Conservation (phyloP, 2,329 filamentous ascomycete species). For the Fonsecaea pedrosoi region DNA sequence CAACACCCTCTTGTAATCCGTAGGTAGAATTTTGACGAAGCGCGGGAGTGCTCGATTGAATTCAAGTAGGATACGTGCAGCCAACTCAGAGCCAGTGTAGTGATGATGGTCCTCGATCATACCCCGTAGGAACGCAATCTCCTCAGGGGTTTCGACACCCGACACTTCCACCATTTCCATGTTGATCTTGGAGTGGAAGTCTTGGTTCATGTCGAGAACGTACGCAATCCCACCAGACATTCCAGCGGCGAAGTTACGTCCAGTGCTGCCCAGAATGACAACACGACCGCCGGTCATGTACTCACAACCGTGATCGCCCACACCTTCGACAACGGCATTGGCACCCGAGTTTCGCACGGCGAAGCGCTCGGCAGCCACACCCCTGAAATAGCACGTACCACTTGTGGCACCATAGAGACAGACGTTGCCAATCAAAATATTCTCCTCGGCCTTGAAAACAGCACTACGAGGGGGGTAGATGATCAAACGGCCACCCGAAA, state of each 20-base stretch:
- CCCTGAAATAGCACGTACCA: slow-evolving; percentile 94
- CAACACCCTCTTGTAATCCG: slow-evolving; percentile 94
- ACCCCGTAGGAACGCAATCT: slow-evolving; percentile 88
- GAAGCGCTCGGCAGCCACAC: slow-evolving; percentile 94
- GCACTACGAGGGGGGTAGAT: slow-evolving; percentile 90
- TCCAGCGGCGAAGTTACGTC: slow-evolving; percentile 95
- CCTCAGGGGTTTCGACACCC: slow-evolving; percentile 79
- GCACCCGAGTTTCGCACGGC: slow-evolving; percentile 96
- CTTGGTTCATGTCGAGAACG: slow-evolving; percentile 84
- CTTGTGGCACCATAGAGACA: slow-evolving; percentile 93
- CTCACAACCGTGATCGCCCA: slow-evolving; percentile 95
- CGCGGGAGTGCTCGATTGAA: slow-evolving; percentile 89
- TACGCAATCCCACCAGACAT: slow-evolving; percentile 99
- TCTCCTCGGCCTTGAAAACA: slow-evolving; percentile 95
- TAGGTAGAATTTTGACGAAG: slow-evolving; percentile 91
- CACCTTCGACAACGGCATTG: slow-evolving; percentile 92
- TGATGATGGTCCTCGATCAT: slow-evolving; percentile 97
- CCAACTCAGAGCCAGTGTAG: slow-evolving; percentile 94
- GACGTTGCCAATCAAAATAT: slow-evolving; percentile 89
- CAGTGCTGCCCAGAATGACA: slow-evolving; percentile 83
- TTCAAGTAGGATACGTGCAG: slow-evolving; percentile 90
- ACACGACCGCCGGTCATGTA: slow-evolving; percentile 98
- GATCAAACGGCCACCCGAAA: slow-evolving; percentile 91
- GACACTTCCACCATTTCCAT: slow-evolving; percentile 96
- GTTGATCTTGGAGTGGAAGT: slow-evolving; percentile 94